Evolutionary conservation across 148 eudicot genomes (phyloP).

Genomic region (Fagopyrum homotropicum): DNA sequence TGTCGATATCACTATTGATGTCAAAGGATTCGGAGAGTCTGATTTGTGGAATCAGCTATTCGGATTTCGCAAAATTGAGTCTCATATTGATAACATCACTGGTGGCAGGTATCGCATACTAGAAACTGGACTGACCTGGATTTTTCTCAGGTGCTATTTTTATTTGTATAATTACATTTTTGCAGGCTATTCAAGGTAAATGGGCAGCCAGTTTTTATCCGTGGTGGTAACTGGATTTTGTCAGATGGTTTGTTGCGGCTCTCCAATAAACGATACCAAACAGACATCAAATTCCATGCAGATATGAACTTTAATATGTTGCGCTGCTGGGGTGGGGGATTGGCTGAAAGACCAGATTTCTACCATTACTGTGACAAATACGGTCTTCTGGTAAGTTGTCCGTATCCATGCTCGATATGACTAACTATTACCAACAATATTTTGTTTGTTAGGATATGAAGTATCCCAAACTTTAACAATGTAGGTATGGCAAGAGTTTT

Average conservation of each 20-base stretch:
- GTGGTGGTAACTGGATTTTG: conserved; percentile 97
- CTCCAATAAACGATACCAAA: conserved; percentile 74
- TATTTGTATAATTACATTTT: background rate
- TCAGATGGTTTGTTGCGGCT: conserved; percentile 95
- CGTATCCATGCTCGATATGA: background rate
- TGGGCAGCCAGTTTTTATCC: conserved; percentile 87
- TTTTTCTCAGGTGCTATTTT: background rate
- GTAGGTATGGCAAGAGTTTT: conserved; percentile 99
- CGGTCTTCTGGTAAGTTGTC: conserved; percentile 66
- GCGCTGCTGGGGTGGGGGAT: conserved; percentile 98
- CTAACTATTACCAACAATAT: background rate
- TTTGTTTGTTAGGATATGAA: background rate
- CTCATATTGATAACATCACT: conserved; percentile 62
- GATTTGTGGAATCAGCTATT: conserved; percentile 69
- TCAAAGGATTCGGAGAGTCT: conserved; percentile 80
- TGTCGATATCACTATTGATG: conserved; percentile 62
- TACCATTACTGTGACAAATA: conserved; percentile 86
- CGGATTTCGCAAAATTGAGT: conserved; percentile 94
- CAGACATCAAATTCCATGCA: conserved; percentile 94
- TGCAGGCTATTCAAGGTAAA: conserved; percentile 91
- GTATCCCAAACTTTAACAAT: background rate
- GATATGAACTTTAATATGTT: conserved; percentile 99
- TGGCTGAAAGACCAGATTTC: conserved; percentile 97
- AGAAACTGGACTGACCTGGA: background rate
- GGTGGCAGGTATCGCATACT: conserved; percentile 77